These are phyloP conservation scores for Oidiodendron maius DNA, from an alignment of 495 filamentous ascomycete genomes.

Conservation along the genomic window DNA sequence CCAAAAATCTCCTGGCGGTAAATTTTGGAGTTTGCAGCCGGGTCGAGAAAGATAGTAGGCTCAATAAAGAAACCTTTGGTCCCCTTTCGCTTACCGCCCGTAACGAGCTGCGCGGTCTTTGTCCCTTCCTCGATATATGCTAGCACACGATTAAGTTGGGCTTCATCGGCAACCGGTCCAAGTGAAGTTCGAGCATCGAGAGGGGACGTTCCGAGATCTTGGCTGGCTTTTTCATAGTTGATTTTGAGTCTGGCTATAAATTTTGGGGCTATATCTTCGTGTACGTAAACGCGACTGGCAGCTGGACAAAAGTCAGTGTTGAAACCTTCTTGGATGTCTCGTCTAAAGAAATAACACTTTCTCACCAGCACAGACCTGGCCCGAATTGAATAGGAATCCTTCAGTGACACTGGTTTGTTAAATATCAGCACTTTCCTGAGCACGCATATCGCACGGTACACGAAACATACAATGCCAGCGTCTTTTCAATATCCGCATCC, in stretches of 20 bases:
- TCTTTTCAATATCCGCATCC: conserved; percentile 74
- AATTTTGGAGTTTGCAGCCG: conserved; percentile 22
- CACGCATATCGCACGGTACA: background rate
- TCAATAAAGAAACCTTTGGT: background rate
- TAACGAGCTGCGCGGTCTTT: background rate
- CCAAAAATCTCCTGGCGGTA: conserved; percentile 51
- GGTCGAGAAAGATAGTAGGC: conserved; percentile 26
- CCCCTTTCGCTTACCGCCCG: background rate
- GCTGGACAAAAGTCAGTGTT: background rate
- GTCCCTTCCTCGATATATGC: background rate
- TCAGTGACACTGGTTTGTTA: background rate
- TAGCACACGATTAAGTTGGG: background rate
- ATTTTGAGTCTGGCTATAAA: background rate
- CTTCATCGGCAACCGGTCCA: background rate
- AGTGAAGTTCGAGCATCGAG: background rate
- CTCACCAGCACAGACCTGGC: background rate
- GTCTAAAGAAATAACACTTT: conserved; percentile 46
- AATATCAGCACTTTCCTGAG: conserved; percentile 59
- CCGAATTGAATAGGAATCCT: background rate
- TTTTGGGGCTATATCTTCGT: background rate
- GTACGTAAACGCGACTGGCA: background rate
- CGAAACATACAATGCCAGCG: background rate
- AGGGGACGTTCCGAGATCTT: background rate
- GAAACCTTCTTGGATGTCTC: no score
- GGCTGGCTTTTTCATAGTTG: background rate